Evolutionary conservation across 2,329 filamentous ascomycete genomes (phyloP), one percentile per base, ranked within the genome.

Genomic region (Aspergillus puulaauensis): DNA sequence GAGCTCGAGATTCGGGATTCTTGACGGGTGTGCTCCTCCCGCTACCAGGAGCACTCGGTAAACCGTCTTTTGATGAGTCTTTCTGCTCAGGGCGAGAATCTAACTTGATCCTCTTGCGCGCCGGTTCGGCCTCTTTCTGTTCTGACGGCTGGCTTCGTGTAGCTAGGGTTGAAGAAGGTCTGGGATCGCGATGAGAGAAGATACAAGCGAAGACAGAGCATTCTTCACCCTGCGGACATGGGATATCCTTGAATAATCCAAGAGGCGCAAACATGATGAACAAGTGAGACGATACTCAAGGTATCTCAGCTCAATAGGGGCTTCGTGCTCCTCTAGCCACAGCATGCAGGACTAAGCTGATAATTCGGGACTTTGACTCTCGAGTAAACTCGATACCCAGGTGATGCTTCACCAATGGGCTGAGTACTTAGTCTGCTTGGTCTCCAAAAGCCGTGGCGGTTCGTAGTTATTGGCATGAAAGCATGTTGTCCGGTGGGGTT

Each of bases 121-220:
- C 40, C 15, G 24, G 56, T 27, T 27, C 23, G 12, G 15, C 24
- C 17, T 47, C 14, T 45, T 17, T 44, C 7, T 53, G 40, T 21
- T 48, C 41, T 23, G 41, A 35, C 35, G 31, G 23, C 40, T 67
- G 23, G 53, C 46, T 23, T 23, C 56, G 62, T 39, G 58, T 44
- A 57, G 65, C 50, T 23, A 54, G 27, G 43, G 23, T 9, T 24
- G 53, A 14, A 9, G 43, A 43, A 43, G 45, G 6, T 8, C 52
- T 21, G 14, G 54, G 7, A 14, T 66, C 54, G 54, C 79, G 69
- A 70, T 88, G 85, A 12, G 73, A 77, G 71, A 87, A 88, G 19
- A 87, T 80, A 73, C 85, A 88, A 61, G 80, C 79, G 14, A 81
- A 73, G 12, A 87, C 72, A 31, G 70, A 66, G 70, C 85, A 88